phyloP scores from a whole-genome alignment of 1,284 basidiomycete species.

The Ganoderma lucidum region DNA sequence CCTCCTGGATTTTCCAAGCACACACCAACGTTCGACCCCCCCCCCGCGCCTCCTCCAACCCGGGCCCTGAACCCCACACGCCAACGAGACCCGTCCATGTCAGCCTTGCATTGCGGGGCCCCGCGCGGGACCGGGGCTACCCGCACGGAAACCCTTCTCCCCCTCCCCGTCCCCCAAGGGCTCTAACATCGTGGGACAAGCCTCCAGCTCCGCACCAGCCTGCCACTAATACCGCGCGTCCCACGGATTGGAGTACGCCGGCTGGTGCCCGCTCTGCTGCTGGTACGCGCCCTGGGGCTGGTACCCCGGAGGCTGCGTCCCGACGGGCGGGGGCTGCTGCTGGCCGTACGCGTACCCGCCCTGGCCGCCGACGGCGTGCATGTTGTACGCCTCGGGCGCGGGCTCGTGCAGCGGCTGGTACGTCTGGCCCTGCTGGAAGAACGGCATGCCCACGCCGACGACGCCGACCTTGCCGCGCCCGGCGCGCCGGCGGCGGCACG shows the following conservation, averaged over 20 bases:
- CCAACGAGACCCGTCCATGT: background rate
- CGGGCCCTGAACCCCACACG: background rate
- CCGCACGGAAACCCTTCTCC: background rate
- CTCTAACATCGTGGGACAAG: background rate
- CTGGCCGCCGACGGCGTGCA: slow-evolving; percentile 12
- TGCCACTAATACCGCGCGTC: slow-evolving; percentile 19
- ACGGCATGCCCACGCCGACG: slow-evolving; percentile 13
- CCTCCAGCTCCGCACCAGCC: too few species aligned
- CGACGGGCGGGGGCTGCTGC: background rate
- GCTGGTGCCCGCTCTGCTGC: background rate
- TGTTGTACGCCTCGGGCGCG: slow-evolving; percentile 27
- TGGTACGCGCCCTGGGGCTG: background rate
- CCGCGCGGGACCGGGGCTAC: background rate
- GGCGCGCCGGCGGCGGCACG: slow-evolving; percentile 38
- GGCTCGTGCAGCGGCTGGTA: slow-evolving; percentile 33
- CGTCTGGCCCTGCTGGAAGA: slow-evolving; percentile 15
- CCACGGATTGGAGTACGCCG: slow-evolving; percentile 23
- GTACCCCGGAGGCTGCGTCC: background rate
- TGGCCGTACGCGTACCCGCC: slow-evolving; percentile 5
- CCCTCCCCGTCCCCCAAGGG: background rate
- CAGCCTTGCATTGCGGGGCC: background rate
- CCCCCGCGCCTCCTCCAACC: background rate
- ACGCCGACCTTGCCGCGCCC: background rate
- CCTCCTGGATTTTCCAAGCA: background rate
- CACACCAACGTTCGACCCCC: background rate